phyloP scores from a whole-genome alignment of 768 basidiomycete species.

The Calocera viscosa region DNA sequence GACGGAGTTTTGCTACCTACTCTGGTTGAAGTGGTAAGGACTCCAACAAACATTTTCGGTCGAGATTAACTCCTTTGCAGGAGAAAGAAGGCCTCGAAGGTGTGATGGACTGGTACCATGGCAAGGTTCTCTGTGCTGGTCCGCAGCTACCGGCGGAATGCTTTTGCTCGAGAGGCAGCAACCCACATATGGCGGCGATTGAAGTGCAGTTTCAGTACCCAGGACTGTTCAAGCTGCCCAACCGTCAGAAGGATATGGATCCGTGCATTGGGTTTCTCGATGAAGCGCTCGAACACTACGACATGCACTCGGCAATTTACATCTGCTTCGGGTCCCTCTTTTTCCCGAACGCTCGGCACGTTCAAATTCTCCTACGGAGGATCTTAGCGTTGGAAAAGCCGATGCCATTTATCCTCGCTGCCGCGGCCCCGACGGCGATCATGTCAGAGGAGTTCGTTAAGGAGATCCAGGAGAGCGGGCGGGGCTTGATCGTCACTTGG shows the following conservation, averaged over 20 bases:
- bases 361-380: neutral
- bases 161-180: neutral
- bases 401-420: neutral
- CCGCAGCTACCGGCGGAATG: neutral
- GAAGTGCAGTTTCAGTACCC: neutral
- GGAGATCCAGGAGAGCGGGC: constrained; percentile 16
- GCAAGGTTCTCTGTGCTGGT: neutral
- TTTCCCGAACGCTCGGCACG: neutral
- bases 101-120: neutral
- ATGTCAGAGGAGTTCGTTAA: constrained; percentile 18
- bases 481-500: constrained; percentile 21
- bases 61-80: neutral
- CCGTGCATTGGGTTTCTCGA: neutral
- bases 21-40: neutral
- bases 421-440: constrained; percentile 10
- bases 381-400: neutral
- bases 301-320: neutral
- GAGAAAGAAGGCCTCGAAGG: neutral
- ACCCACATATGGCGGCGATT: neutral
- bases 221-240: neutral
- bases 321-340: neutral
- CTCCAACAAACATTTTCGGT: neutral
- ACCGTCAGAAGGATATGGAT: neutral
- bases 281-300: neutral
- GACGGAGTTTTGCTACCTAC: neutral